Base-by-base conservation (phyloP, 164 flowering plant genomes). In the Chloranthus sessilifolius region DNA sequence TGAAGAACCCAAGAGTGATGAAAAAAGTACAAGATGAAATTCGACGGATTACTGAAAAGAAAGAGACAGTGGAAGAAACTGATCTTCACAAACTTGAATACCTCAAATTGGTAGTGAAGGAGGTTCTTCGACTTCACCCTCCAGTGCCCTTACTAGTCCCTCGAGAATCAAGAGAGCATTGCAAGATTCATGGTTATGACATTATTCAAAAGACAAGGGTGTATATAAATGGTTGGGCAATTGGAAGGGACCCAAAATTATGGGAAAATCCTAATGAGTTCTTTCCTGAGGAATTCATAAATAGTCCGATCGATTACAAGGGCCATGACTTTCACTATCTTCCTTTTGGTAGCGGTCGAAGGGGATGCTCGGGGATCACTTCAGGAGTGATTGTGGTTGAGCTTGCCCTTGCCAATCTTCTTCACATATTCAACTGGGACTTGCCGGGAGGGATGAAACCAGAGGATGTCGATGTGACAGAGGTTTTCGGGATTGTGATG, bases 391-490 rank as follows among this genome's bases (percentile, higher is more conserved):
- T 47, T 17, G 49, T 50, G 53, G 36, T 33, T 33, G 36, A 33
- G 12, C 8, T 33, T 33, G 36, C 36, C 26, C 56, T 86, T 65
- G 88, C 86, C 12, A 79, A 83, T 50, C 60, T 83, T 2, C 26
- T 85, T 43, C 95, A 82, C 52, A 83, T 85, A 8, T 39, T 56
- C 21, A 45, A 56, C 20, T 56, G 60, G 60, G 26, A 47, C 20
- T 45, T 56, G 6, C 52, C 52, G 0, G n/a, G n/a, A 37, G 60
- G 10, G 28, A 35, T 58, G 73, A 58, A 54, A 38, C 41, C n/a
- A 0, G 70, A 73, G 17, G 88, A 82, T 26, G 22, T 85, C 47
- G 51, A 77, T 39, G 79, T 83, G 90, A 78, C 67, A 21, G 95
- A 86, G 35, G 55, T 65, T 41, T 81, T 72, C 24, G 95, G 88